A percentile compares a stretch with the other conserved stretches of the same genome.
These are phyloP conservation scores for Papiliotrema terrestris DNA, from an alignment of 1,284 basidiomycete species.

Conservation along the genomic window DNA sequence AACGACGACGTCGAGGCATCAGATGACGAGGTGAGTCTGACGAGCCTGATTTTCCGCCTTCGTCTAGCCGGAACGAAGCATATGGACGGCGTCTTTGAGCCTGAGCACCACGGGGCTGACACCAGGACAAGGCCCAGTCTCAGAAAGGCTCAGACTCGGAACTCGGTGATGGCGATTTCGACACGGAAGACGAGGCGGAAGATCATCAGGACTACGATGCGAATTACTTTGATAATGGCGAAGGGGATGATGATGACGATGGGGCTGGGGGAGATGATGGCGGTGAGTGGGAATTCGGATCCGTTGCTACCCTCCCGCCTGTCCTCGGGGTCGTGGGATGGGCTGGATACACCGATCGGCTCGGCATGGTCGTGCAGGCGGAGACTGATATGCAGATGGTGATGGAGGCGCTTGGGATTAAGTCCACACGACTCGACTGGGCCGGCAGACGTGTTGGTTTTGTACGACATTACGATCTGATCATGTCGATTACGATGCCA, in stretches of 20 bases:
- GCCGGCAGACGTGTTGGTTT: no score
- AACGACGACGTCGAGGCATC: slow-evolving; percentile 7
- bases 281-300: neutral
- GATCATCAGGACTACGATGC: slow-evolving; percentile 50
- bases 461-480: no score
- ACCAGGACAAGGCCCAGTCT: neutral
- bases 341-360: no score
- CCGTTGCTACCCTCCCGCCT: no score
- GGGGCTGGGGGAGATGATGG: slow-evolving; percentile 40
- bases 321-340: no score
- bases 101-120: no score
- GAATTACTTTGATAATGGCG: slow-evolving; percentile 50
- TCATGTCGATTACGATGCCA: no score
- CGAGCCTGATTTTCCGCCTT: neutral
- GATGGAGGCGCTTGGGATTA: no score
- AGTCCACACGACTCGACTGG: no score
- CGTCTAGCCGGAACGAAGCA: neutral
- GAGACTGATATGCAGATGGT: no score
- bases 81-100: no score
- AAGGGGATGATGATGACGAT: slow-evolving; percentile 48
- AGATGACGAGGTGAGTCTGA: neutral
- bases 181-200: slow-evolving; percentile 44
- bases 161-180: slow-evolving; percentile 35
- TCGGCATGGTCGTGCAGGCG: no score
- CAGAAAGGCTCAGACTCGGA: slow-evolving; percentile 20